phyloP scores from a whole-genome alignment of 2,329 filamentous ascomycete species.

The Metarhizium guizhouense region DNA sequence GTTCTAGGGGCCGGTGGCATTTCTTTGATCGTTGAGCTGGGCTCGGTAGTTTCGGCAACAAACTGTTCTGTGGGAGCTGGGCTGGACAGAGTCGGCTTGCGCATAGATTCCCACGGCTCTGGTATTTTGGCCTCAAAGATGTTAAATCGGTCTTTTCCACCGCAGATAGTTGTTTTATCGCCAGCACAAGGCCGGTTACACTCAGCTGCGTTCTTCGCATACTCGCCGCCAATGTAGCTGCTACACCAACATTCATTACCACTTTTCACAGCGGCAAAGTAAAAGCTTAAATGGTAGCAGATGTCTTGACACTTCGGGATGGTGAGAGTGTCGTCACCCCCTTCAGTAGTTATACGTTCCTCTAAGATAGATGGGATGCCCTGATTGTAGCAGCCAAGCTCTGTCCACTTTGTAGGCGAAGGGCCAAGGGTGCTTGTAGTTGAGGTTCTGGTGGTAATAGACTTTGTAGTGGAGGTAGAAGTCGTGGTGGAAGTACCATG shows the following conservation, averaged over 20 bases:
- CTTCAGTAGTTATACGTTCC: background rate
- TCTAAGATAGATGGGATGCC: background rate
- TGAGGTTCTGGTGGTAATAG: background rate
- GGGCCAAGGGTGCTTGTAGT: background rate
- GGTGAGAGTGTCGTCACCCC: background rate
- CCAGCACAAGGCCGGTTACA: background rate
- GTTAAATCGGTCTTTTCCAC: background rate
- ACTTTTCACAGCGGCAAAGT: background rate
- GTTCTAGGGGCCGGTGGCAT: too few species aligned
- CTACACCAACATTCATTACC: constrained; percentile 2
- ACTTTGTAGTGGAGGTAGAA: background rate
- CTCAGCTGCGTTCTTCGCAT: background rate
- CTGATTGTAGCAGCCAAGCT: background rate
- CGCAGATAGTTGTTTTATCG: background rate
- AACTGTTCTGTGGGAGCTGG: too few species aligned
- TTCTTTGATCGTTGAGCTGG: too few species aligned
- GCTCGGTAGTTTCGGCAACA: too few species aligned
- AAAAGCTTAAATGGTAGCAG: background rate
- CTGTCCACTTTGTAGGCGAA: background rate
- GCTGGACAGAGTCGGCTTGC: too few species aligned
- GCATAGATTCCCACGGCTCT: too few species aligned
- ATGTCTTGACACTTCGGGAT: background rate
- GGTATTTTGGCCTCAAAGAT: background rate
- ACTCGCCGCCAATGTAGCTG: background rate
- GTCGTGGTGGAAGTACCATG: background rate